Conservation (phyloP, 164 flowering plant species). For the Brasenia schreberi region DNA sequence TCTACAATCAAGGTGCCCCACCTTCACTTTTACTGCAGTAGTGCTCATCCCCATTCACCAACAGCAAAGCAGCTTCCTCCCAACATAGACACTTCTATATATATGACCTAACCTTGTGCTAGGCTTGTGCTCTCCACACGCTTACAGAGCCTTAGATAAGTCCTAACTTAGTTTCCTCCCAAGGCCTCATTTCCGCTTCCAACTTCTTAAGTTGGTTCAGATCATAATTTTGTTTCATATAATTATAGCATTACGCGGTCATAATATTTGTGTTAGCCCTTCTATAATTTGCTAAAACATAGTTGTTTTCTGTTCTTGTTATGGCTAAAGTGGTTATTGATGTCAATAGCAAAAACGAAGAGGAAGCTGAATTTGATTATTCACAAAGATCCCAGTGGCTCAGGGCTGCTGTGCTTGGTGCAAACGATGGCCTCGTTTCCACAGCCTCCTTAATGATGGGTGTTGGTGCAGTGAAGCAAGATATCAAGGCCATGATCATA, state of each 20-base stretch:
- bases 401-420: constrained; percentile 20
- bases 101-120: neutral
- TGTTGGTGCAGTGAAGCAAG: constrained; percentile 14
- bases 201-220: neutral
- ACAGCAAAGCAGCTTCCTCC: neutral
- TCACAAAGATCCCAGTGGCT: constrained; percentile 20
- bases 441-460: constrained; percentile 20
- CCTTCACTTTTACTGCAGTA: neutral
- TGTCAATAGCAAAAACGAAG: neutral
- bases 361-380: constrained; percentile 11
- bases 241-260: too few relatives aligned
- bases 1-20: neutral
- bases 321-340: neutral
- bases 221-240: neutral
- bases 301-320: too few relatives aligned
- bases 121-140: neutral
- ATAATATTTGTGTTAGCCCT: too few relatives aligned
- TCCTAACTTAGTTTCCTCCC: neutral
- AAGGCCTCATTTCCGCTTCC: neutral
- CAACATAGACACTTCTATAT: neutral
- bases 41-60: neutral
- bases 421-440: constrained; percentile 20
- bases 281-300: too few relatives aligned
- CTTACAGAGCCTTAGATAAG: neutral
- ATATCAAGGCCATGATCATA: constrained; percentile 13